Evolutionary conservation across 768 basidiomycete genomes (phyloP).

Genomic region (Russula sp.): DNA sequence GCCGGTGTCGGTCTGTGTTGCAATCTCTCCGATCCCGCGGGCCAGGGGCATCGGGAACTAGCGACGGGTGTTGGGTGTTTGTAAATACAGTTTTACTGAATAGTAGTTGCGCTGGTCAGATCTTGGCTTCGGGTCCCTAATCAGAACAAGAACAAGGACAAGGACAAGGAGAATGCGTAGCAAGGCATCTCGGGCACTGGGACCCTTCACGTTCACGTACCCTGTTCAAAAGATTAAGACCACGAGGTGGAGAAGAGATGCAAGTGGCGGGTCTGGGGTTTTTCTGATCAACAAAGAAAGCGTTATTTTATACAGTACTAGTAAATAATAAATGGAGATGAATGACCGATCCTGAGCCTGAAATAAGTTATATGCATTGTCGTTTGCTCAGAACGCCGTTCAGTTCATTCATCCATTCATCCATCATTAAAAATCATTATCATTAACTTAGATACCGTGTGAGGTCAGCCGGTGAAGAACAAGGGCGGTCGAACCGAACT

Average conservation of each 20-base stretch:
- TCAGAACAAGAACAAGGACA: constrained; percentile 1
- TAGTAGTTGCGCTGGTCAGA: not conserved
- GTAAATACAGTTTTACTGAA: not conserved
- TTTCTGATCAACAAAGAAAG: not conserved
- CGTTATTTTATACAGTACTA: not conserved
- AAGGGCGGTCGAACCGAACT: not conserved
- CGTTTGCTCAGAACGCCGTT: not conserved
- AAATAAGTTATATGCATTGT: not conserved
- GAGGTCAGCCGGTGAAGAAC: not conserved
- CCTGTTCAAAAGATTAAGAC: not conserved
- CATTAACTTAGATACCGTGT: too few relatives aligned
- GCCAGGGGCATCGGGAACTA: constrained; percentile 8
- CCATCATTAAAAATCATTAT: not conserved
- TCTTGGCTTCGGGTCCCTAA: constrained; percentile 1
- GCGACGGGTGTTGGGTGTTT: not conserved
- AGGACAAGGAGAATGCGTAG: not conserved
- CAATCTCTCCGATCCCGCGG: constrained; percentile 18
- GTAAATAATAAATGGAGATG: not conserved
- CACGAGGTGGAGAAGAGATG: too few relatives aligned
- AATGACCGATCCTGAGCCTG: not conserved
- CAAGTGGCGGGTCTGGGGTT: not conserved
- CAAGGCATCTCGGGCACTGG: not conserved
- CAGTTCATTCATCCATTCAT: not conserved
- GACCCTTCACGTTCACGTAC: not conserved
- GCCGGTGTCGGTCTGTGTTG: not conserved